Base-by-base conservation (phyloP, 345 rosid genomes). In the Erucastrum elatum region DNA sequence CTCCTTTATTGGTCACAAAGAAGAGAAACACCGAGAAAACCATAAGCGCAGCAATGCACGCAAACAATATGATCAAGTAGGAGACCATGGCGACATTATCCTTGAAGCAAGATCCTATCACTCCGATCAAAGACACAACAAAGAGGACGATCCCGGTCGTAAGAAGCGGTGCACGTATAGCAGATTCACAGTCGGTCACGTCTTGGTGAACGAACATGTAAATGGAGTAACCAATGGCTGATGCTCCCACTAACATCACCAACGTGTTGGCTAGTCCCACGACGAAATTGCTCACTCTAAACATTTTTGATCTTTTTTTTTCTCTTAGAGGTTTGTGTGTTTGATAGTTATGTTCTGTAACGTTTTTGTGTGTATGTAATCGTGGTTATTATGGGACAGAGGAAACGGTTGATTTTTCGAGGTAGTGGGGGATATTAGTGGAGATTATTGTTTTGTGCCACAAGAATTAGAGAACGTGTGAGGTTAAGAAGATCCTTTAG, bases 1-100 rank as follows among this genome's bases (percentile, higher is more conserved):
- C 84, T 64, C 82, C 79, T 64, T 70, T 73, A 77, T 82, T 82
- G 0, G 84, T 82, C 11, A 82, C 82, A 51, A 82, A 74, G 80
- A 82, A 82, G 62, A 74, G 76, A 51, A 82, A 82, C 46, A 78
- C 29, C 0, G 84, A 77, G 74, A 74, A 82, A 15, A 16, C 33
- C 49, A 78, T 56, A 3, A 82, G 21, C 8, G 79, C 78, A 29
- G 65, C 35, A 29, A 78, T 78, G 6, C 78, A 68, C 0, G 63
- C 1, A 11, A 82, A 70, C 82, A 82, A 7, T 65, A 82, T 60
- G 68, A 59, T 21, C 53, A 82, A 70, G 77, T 82, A 82, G 0
- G 37, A 31, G 26, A 78, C 72, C 82, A 82, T 77, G 8, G 75
- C 76, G 6, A 74, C 1, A 10, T 82, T 82, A 6, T 72, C 75